phyloP scores from a whole-genome alignment of 108 stramenopile species.

The Conticribra guillardii region DNA sequence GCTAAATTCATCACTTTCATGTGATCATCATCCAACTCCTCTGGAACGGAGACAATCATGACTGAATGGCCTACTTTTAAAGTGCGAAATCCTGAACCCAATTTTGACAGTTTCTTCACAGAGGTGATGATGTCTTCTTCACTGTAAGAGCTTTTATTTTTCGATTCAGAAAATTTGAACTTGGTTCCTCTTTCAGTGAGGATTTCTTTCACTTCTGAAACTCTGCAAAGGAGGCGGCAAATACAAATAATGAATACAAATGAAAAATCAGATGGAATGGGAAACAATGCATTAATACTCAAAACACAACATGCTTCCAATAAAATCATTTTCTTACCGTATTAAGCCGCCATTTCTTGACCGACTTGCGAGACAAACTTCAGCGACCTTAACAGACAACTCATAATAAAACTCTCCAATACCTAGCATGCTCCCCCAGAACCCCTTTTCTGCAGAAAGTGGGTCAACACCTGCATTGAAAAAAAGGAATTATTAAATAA shows the following conservation, averaged over 20 bases:
- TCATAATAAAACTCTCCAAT: conserved; percentile 98
- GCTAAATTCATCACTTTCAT: conserved; percentile 82
- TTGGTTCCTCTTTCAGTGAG: conserved; percentile 65
- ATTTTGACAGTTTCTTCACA: conserved; percentile 71
- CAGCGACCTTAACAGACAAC: conserved; percentile 96
- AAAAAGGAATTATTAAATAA: background rate
- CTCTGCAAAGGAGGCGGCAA: too few species aligned
- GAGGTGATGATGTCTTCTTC: conserved; percentile 77
- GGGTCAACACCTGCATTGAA: conserved; percentile 70
- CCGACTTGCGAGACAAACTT: conserved; percentile 90
- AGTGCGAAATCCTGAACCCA: conserved; percentile 89
- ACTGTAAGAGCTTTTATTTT: conserved; percentile 51
- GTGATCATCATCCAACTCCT: conserved; percentile 85
- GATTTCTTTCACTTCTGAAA: conserved; percentile 73
- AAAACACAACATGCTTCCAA: too few species aligned
- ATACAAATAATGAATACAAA: too few species aligned
- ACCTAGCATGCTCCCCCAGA: conserved; percentile 72
- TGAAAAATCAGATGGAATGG: too few species aligned
- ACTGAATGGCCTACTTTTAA: conserved; percentile 65
- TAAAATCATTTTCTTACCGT: conserved; percentile 15
- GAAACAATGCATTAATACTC: too few species aligned
- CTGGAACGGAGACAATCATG: conserved; percentile 88
- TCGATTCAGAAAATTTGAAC: conserved; percentile 51
- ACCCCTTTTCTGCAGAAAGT: conserved; percentile 69
- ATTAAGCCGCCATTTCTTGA: conserved; percentile 96